Evolutionary conservation across 306 rosid genomes (phyloP).

Genomic region (Canavalia ensiformis): DNA sequence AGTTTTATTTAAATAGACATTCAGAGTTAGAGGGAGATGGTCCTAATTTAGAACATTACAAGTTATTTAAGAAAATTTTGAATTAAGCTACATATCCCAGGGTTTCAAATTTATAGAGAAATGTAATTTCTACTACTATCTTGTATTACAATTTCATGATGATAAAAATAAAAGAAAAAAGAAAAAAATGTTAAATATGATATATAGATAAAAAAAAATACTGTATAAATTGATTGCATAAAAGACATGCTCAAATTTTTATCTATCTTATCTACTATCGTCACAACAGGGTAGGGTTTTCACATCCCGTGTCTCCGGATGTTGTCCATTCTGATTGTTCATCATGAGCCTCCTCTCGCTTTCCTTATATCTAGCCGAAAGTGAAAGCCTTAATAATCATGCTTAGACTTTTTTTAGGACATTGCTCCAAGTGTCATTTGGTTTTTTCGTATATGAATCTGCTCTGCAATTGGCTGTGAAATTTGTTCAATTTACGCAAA

Average conservation of each 20-base stretch:
- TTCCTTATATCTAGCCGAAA: slow-evolving; percentile 2
- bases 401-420: slow-evolving; percentile 12
- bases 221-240: no score
- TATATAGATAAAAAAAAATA: no score
- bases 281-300: slow-evolving; percentile 33
- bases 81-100: neutral
- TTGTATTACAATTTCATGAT: no score
- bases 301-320: slow-evolving; percentile 41
- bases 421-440: slow-evolving; percentile 29
- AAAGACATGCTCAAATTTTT: neutral
- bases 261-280: neutral
- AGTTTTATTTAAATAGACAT: neutral
- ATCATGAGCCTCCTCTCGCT: slow-evolving; percentile 13
- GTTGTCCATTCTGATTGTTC: slow-evolving; percentile 42
- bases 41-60: slow-evolving; percentile 3
- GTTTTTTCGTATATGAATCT: neutral
- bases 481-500: slow-evolving; percentile 55
- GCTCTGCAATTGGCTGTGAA: slow-evolving; percentile 48
- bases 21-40: neutral
- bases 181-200: no score
- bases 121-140: no score
- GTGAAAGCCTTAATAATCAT: slow-evolving; percentile 16
- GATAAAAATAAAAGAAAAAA: no score
- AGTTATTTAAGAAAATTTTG: neutral
- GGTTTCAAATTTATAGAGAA: neutral